Evolutionary conservation across 495 filamentous ascomycete genomes (phyloP).

Genomic region (Neurospora sp.): DNA sequence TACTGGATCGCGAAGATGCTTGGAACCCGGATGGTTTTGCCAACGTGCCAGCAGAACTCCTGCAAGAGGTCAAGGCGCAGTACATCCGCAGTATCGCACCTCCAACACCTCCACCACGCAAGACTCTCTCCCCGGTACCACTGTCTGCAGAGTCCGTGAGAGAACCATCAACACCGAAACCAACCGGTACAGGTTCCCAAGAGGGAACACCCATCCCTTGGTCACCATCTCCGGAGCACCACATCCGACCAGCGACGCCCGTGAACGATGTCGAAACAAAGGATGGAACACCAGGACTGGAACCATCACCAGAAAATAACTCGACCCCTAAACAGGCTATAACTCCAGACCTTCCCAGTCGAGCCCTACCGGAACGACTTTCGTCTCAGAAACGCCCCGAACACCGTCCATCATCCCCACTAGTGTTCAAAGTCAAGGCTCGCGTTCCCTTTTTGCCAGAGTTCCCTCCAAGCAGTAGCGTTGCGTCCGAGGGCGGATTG

Average conservation of each 20-base stretch:
- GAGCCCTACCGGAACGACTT: neutral
- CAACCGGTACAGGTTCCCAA: neutral
- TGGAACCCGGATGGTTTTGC: conserved; percentile 24
- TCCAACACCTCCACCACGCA: neutral
- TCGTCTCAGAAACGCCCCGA: neutral
- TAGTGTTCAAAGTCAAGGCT: neutral
- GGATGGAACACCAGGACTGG: neutral
- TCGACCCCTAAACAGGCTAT: neutral
- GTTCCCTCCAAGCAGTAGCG: conserved; percentile 25
- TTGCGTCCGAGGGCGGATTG: conserved; percentile 40
- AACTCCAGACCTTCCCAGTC: neutral
- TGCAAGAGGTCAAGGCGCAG: conserved; percentile 18
- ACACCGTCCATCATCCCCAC: neutral
- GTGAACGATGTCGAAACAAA: neutral
- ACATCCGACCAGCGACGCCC: neutral
- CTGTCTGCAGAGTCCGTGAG: neutral
- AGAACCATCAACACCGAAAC: neutral
- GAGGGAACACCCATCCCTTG: conserved; percentile 4
- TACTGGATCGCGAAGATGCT: conserved; percentile 42
- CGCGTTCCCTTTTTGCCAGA: neutral
- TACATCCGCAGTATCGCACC: neutral
- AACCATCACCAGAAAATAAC: neutral
- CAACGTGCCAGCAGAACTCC: conserved; percentile 30
- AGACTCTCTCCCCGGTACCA: neutral
- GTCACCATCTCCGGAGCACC: conserved; percentile 8